Percentiles rank a stretch among this genome's conserved stretches.
Evolutionary conservation across 208 protist genomes (phyloP).

Genomic region (Tritrichomonas foetus): DNA sequence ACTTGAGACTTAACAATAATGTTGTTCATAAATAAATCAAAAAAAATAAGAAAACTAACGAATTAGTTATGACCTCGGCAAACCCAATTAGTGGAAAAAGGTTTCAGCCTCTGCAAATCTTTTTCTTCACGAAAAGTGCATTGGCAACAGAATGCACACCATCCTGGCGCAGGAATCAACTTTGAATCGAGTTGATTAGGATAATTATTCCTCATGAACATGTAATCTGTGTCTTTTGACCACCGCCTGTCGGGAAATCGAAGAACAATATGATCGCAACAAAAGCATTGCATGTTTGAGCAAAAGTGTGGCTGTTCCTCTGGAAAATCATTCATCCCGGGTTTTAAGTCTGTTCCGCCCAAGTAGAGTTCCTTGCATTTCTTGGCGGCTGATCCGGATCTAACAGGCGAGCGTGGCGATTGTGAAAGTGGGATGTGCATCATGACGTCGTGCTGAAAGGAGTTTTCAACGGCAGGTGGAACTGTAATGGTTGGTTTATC

Average conservation of each 20-base stretch:
- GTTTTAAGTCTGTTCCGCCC: neutral
- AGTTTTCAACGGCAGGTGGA: too few species aligned
- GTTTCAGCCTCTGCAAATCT: neutral
- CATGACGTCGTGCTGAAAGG: too few species aligned
- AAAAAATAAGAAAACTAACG: too few species aligned
- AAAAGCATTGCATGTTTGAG: neutral
- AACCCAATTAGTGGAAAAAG: neutral
- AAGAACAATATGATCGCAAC: neutral
- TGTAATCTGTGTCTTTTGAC: neutral
- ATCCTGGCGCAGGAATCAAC: neutral
- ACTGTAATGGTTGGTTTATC: too few species aligned
- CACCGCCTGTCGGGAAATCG: neutral
- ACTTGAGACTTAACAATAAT: too few species aligned
- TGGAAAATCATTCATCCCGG: neutral
- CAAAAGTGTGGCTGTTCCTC: neutral
- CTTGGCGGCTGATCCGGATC: neutral
- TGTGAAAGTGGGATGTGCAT: too few species aligned
- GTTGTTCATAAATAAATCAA: too few species aligned
- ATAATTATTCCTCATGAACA: conserved; percentile 14
- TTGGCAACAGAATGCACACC: conserved; percentile 23
- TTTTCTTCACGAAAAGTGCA: neutral
- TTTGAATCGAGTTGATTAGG: neutral
- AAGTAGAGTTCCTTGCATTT: neutral
- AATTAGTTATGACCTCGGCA: neutral
- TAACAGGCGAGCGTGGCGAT: neutral